Evolutionary conservation across 2,329 filamentous ascomycete species (phyloP).

Genomic region (Aschersonia sp.): DNA sequence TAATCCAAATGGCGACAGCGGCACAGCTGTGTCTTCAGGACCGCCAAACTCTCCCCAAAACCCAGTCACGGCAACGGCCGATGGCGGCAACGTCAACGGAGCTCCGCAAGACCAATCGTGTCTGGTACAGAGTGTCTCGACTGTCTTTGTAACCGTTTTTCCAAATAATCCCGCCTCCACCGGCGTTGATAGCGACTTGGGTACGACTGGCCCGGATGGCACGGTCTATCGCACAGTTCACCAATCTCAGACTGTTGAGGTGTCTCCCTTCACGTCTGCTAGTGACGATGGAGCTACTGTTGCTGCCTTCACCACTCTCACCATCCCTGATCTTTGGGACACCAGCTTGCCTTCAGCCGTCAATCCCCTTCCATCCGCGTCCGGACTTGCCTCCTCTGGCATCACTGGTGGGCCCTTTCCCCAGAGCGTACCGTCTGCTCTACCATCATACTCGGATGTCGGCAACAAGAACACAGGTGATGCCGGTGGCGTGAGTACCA

Average conservation of each 20-base stretch:
- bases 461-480: slow-evolving; percentile 5
- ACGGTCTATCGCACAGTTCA: slow-evolving; percentile 7
- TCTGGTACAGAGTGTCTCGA: slow-evolving; percentile 22
- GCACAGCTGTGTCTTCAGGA: slow-evolving; percentile 3
- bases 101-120: slow-evolving; percentile 18
- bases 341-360: slow-evolving; percentile 5
- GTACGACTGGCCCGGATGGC: slow-evolving; percentile 7
- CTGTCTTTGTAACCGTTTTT: slow-evolving; percentile 33
- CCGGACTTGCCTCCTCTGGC: slow-evolving; percentile 2
- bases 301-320: slow-evolving; percentile 19
- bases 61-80: not conserved
- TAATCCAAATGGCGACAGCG: slow-evolving; percentile 5
- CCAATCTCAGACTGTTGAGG: slow-evolving; percentile 13
- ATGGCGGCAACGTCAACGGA: not conserved
- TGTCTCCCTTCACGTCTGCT: slow-evolving; percentile 10
- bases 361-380: not conserved
- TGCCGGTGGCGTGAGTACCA: too few relatives aligned
- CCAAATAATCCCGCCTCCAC: slow-evolving; percentile 14
- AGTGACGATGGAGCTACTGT: slow-evolving; percentile 7
- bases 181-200: slow-evolving; percentile 2
- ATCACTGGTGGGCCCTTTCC: slow-evolving; percentile 6
- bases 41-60: not conserved
- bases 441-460: not conserved
- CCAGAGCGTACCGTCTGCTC: slow-evolving; percentile 7
- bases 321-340: slow-evolving; percentile 18